Evolutionary conservation across 768 basidiomycete species (phyloP).

Genomic region (Tricholomella constricta): DNA sequence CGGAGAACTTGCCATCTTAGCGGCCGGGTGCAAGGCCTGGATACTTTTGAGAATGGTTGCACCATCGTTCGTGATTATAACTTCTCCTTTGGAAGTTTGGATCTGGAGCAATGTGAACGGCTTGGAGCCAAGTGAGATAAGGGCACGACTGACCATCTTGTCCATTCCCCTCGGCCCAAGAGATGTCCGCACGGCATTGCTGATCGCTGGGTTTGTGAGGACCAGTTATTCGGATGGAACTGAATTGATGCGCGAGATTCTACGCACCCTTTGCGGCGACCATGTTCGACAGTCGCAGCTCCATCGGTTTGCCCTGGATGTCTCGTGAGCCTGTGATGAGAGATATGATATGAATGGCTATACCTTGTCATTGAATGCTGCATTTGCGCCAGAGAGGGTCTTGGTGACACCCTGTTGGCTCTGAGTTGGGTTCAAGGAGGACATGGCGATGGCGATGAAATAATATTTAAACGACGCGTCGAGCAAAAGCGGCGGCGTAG

Average conservation of each 20-base stretch:
- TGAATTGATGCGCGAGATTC: neutral
- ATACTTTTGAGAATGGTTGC: constrained; percentile 96
- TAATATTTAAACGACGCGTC: constrained; percentile 32
- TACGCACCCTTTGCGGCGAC: constrained; percentile 91
- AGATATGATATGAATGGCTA: constrained; percentile 8
- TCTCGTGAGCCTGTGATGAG: constrained; percentile 27
- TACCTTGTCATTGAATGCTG: constrained; percentile 88
- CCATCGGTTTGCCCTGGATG: constrained; percentile 92
- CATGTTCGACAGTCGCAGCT: constrained; percentile 96
- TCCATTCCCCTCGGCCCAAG: constrained; percentile 98
- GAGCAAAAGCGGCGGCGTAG: constrained; percentile 26
- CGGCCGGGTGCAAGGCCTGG: constrained; percentile 95
- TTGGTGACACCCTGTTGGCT: constrained; percentile 45
- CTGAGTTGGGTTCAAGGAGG: constrained; percentile 35
- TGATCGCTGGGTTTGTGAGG: constrained; percentile 67
- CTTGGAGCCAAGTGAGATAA: constrained; percentile 11
- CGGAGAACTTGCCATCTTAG: constrained; percentile 79
- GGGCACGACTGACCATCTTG: constrained; percentile 77
- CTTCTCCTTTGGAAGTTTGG: constrained; percentile 94
- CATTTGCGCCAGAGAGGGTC: constrained; percentile 60
- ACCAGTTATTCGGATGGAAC: neutral
- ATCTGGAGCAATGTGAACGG: constrained; percentile 56
- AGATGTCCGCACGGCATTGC: constrained; percentile 96
- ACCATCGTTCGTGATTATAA: constrained; percentile 98
- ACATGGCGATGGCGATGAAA: constrained; percentile 30